Base-by-base conservation (phyloP, 2,329 filamentous ascomycete species). In the Trichoderma atrobrunneum region DNA sequence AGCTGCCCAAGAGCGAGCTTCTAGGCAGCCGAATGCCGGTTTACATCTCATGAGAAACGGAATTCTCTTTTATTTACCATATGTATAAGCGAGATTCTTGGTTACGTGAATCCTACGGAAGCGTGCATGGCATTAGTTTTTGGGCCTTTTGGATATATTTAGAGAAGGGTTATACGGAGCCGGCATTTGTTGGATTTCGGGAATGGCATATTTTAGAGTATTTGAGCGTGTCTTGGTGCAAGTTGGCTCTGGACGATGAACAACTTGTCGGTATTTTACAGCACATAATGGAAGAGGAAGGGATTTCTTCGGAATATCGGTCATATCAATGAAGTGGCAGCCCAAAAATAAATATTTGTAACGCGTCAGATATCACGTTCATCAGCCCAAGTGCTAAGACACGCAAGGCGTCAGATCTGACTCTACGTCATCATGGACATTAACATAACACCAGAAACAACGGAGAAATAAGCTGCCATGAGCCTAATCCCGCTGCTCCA, bases 1-100 rank as follows among this genome's bases (percentile, higher is more conserved):
- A 88, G 77, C 77, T 86, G 3, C 80, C 84, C 59, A 87, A 87
- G 78, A 86, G 85, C 72, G 86, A 88, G 78, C 78, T 89, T 5
- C 75, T 85, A 39, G 87, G 86, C 2, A 89, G 84, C 74, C 83
- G 87, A 5, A 82, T 89, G 81, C 87, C 87, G 0, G 86, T 89
- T 11, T 89, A 87, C 72, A 86, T 89, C 74, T 80, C 84, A 51
- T 81, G 65, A 77, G 56, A 30, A 24, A 21, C 16, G 4, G n/a
- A 12, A 36, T 8, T 16, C n/a, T 24, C 32, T 64, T 64, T 36
- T 66, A 21, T 51, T 60, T 21, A 21, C 61, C n/a, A n/a, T 11
- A 5, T 16, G 26, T 21, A 30, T 24, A 28, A 28, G 24, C 56
- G 28, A 26, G 18, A 51, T 21, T 30, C 16, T 14, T 14, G 51